Evolutionary conservation across 1,139 yeast species (phyloP), one percentile per base, ranked within the genome.

Genomic region (Suhomyces guaymorum): DNA sequence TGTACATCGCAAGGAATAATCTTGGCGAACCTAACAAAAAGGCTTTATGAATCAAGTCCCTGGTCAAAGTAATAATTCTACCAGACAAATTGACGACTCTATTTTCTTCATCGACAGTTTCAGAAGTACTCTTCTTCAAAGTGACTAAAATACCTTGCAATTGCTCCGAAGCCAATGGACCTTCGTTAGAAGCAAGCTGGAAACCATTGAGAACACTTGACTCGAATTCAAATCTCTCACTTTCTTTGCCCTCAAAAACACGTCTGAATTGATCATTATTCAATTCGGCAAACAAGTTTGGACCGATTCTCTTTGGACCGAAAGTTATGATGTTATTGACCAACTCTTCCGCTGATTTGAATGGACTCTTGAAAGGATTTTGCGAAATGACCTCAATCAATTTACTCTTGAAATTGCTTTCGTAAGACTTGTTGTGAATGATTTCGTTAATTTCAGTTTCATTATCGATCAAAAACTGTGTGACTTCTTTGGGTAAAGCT

Each of bases 151-250:
- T 75, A 3, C 97, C 97, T 56, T 89, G 94, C 24, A 88, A 73
- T 0, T 90, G 92, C 55, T 94, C 99, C 4, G 83, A 77, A 1
- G 94, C 82, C 35, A 94, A 66, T 0, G 97, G 97, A 1, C 99
- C 99, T 51, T 82, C 88, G 31, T 75, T 70, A 35, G 80, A 77
- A 2, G 96, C 88, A 32, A 89, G 63, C 53, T 88, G 95, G 59
- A 89, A 90, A 1, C 96, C 98, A 47, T 86, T 83, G 30, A 85
- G 55, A 5, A 92, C 61, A 48, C 82, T 78, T 36, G 81, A 82
- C 44, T 82, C 88, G 53, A 68, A 81, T 33, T 69, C 77, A 46
- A 77, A 75, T 15, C 37, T 35, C 10, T 46, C 49, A 1, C 50
- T 28, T 12, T 41, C 51, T 4, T 33, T 49, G 0, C 47, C 45